These are phyloP conservation scores for Pelargonium nanum DNA, from an alignment of 345 rosid species.

Conservation along the genomic window DNA sequence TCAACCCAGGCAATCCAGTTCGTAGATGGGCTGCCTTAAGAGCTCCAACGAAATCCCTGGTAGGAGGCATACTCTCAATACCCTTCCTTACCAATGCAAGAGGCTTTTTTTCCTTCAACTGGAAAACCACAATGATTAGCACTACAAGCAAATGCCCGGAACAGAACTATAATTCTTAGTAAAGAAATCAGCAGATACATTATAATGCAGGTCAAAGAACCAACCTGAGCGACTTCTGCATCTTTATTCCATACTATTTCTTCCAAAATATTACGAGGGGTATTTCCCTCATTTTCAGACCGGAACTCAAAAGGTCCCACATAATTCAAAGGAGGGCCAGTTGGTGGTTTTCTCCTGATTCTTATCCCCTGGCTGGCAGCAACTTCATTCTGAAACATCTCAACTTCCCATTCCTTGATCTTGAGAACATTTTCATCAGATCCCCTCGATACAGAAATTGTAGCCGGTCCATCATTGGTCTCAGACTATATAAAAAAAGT, in stretches of 20 bases:
- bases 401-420: constrained; percentile 67
- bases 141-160: neutral
- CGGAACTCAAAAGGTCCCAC: constrained; percentile 86
- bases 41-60: constrained; percentile 76
- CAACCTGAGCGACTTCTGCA: constrained; percentile 47
- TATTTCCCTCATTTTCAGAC: constrained; percentile 63
- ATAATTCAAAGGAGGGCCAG: constrained; percentile 75
- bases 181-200: neutral
- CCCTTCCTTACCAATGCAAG: constrained; percentile 38
- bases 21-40: constrained; percentile 56
- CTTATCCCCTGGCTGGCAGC: constrained; percentile 72
- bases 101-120: constrained; percentile 67
- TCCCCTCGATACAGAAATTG: constrained; percentile 16
- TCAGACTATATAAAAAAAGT: constrained; percentile 27
- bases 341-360: constrained; percentile 62
- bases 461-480: constrained; percentile 23
- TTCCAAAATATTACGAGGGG: constrained; percentile 79
- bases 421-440: constrained; percentile 36
- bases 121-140: constrained; percentile 6
- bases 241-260: constrained; percentile 90
- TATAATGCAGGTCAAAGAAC: neutral
- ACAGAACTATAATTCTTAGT: neutral
- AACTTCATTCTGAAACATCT: constrained; percentile 58
- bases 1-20: constrained; percentile 74
- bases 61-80: constrained; percentile 51